Evolutionary conservation across 2,329 filamentous ascomycete species (phyloP), one percentile per base, ranked within the genome.

Genomic region (Lanzia echinophila): DNA sequence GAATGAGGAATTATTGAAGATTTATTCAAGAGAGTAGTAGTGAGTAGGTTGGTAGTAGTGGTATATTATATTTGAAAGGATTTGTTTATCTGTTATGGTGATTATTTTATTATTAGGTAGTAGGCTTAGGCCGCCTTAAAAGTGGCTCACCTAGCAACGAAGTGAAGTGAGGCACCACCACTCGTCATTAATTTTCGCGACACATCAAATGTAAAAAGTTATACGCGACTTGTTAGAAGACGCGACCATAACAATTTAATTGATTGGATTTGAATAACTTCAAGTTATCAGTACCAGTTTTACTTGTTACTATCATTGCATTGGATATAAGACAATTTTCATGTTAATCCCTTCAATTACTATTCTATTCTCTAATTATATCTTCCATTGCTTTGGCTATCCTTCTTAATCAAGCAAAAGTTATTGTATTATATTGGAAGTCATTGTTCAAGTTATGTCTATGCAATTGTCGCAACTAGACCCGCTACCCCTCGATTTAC

Each of bases 381-480:
- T 22, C 20, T 41, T 41, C 38, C 38, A 17, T 20, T 41, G 11
- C 19, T 20, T 19, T n/a, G 6, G 10, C 17, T 7, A 1, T 17
- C 20, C 4, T 11, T 22, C 38, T 17, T 19, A 10, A 11, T n/a
- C 7, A 41, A 20, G 17, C 38, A 41, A 17, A 11, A 15, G 34
- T 1, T 11, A 38, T 38, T 38, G 12, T 38, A 13, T 38, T 38
- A 11, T 15, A 12, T 28, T 28, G 24, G 24, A 8, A 28, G 24
- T 4, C 24, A 4, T 28, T 28, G 15, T 38, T 17, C 3, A 11
- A 17, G 22, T 55, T 33, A 45, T 53, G 56, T 52, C 60, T 53
- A 81, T 83, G 75, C 77, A 95, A 79, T 36, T 54, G 52, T 95
- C 90, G 62, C 94, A 99, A 73, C 75, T 91, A 63, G 90, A 90